phyloP scores from a whole-genome alignment of 2,329 filamentous ascomycete species.

The Botrytis squamosa region DNA sequence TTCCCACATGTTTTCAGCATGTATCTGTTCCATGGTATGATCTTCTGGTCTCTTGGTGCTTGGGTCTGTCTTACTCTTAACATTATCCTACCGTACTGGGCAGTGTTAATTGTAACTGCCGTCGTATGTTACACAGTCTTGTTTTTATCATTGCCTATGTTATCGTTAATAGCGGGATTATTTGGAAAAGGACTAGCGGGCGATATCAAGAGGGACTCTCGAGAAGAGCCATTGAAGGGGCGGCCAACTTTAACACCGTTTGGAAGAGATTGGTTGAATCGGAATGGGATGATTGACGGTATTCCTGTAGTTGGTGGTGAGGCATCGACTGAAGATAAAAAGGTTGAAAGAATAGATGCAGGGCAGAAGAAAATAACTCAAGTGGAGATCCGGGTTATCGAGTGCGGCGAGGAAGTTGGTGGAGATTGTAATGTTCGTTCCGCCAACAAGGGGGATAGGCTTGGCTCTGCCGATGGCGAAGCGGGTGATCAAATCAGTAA shows the following conservation, averaged over 20 bases:
- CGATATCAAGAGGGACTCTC: constrained; percentile 25
- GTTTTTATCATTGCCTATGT: constrained; percentile 25
- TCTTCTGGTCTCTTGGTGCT: constrained; percentile 39
- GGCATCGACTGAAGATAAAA: too few relatives aligned
- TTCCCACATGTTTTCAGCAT: constrained; percentile 52
- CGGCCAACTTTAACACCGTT: constrained; percentile 25
- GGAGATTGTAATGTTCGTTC: not conserved
- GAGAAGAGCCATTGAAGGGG: constrained; percentile 21
- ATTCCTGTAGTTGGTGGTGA: not conserved
- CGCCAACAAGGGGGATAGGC: not conserved
- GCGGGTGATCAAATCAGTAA: not conserved
- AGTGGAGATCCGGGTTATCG: not conserved
- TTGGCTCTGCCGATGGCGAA: not conserved
- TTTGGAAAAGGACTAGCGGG: constrained; percentile 27
- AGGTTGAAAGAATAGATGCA: not conserved
- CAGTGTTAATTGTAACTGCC: constrained; percentile 10
- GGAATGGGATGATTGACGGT: constrained; percentile 7
- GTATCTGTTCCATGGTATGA: constrained; percentile 47
- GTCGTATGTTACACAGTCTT: constrained; percentile 12
- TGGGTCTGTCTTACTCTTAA: constrained; percentile 30
- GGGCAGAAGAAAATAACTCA: not conserved
- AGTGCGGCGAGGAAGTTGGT: not conserved
- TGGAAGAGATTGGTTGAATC: constrained; percentile 21
- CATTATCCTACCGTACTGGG: constrained; percentile 33
- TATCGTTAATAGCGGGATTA: constrained; percentile 32